Conservation (phyloP, 2,329 filamentous ascomycete genomes). For the Botrytis cinerea region DNA sequence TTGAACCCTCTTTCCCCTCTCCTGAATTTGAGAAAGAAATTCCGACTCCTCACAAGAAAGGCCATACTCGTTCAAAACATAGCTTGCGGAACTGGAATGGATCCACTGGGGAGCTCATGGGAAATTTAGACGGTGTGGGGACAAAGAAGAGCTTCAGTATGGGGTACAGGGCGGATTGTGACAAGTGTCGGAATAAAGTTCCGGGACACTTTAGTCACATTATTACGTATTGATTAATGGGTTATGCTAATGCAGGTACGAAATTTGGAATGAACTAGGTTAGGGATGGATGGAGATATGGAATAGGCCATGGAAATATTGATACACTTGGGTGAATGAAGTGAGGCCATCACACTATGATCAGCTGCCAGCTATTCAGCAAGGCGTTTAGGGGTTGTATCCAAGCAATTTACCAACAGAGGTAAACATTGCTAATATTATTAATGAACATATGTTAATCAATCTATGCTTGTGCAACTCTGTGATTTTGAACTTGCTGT, state of each 20-base stretch:
- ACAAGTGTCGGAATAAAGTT: slow-evolving; percentile 73
- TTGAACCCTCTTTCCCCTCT: slow-evolving; percentile 32
- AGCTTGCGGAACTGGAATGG: slow-evolving; percentile 41
- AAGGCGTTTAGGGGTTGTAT: background rate
- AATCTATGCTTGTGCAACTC: background rate
- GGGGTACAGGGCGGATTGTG: slow-evolving; percentile 76
- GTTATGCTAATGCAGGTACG: slow-evolving; percentile 13
- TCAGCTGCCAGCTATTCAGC: background rate
- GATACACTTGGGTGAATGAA: background rate
- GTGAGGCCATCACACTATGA: background rate
- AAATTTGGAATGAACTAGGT: background rate
- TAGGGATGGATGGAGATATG: background rate
- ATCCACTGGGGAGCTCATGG: slow-evolving; percentile 29
- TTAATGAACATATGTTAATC: slow-evolving; percentile 3
- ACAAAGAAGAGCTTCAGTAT: slow-evolving; percentile 75
- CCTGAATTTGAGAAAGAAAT: slow-evolving; percentile 28
- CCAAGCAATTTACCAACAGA: background rate
- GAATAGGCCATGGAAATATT: background rate
- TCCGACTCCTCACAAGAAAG: slow-evolving; percentile 40
- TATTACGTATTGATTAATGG: slow-evolving; percentile 47
- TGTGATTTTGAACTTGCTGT: background rate
- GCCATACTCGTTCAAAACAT: slow-evolving; percentile 40
- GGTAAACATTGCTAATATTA: slow-evolving; percentile 10
- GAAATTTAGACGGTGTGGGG: slow-evolving; percentile 41
- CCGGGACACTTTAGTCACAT: slow-evolving; percentile 83